Evolutionary conservation across 768 basidiomycete species (phyloP).

Genomic region (Serpula lacrymans): DNA sequence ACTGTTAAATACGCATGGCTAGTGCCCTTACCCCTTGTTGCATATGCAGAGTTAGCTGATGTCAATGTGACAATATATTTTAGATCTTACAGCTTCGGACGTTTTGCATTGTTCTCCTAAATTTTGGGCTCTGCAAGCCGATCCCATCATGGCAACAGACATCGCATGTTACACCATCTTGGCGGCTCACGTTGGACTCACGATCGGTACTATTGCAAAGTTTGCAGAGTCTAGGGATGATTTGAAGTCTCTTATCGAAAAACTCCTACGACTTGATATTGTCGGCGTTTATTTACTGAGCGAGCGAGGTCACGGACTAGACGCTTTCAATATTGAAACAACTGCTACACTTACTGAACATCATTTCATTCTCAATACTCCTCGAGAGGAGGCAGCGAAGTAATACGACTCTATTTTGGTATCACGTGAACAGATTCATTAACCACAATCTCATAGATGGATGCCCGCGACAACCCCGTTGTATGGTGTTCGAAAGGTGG

Average conservation of each 20-base stretch:
- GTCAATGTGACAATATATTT: neutral
- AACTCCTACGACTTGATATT: constrained; percentile 50
- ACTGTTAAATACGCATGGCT: constrained; percentile 48
- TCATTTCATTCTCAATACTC: constrained; percentile 55
- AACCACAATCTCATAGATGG: constrained; percentile 35
- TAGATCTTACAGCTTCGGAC: constrained; percentile 38
- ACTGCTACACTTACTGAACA: constrained; percentile 48
- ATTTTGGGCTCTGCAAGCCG: constrained; percentile 53
- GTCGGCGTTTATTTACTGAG: constrained; percentile 52
- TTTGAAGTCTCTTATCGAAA: constrained; percentile 44
- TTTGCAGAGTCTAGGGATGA: constrained; percentile 48
- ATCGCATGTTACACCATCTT: constrained; percentile 53
- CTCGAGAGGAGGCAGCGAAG: constrained; percentile 58
- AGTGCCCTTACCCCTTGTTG: constrained; percentile 12
- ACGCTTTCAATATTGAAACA: constrained; percentile 59
- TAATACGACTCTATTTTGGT: constrained; percentile 23
- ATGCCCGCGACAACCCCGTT: constrained; percentile 57
- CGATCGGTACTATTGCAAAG: constrained; percentile 52
- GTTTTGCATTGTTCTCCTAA: constrained; percentile 45
- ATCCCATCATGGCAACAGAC: constrained; percentile 49
- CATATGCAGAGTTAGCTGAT: constrained; percentile 1
- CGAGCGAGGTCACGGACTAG: constrained; percentile 59
- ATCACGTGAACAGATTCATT: neutral
- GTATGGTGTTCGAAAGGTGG: constrained; percentile 52
- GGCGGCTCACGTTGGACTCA: constrained; percentile 48